Evolutionary conservation across 345 rosid genomes (phyloP).

Genomic region (Aegle marmelos): DNA sequence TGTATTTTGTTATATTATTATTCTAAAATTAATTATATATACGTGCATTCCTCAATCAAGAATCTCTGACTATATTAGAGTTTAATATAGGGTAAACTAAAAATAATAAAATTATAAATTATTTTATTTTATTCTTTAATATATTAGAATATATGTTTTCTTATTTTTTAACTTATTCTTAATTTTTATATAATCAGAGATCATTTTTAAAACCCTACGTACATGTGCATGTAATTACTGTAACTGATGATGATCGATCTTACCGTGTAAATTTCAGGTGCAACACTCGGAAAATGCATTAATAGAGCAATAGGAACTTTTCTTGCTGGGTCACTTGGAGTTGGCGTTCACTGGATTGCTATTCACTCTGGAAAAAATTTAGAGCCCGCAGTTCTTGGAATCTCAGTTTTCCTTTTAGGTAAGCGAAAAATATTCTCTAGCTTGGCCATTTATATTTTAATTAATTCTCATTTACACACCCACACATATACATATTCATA

Average conservation of each 20-base stretch:
- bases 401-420: slow-evolving; percentile 67
- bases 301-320: slow-evolving; percentile 65
- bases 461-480: too few relatives aligned
- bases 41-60: accelerated
- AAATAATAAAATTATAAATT: too few relatives aligned
- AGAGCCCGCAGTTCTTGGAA: slow-evolving; percentile 55
- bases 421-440: background rate
- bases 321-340: slow-evolving; percentile 64
- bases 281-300: slow-evolving; percentile 57
- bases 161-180: accelerated
- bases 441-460: background rate
- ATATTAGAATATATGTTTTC: too few relatives aligned
- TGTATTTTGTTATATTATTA: too few relatives aligned
- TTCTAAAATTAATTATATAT: too few relatives aligned
- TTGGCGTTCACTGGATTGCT: slow-evolving; percentile 68
- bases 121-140: accelerated
- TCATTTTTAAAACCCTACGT: too few relatives aligned
- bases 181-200: too few relatives aligned
- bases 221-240: background rate
- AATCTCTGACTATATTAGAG: accelerated
- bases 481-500: too few relatives aligned
- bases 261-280: slow-evolving; percentile 40
- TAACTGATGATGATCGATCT: background rate
- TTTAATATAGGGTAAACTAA: accelerated
- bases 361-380: slow-evolving; percentile 40